Conservation (phyloP, 2,329 filamentous ascomycete genomes). For the Fonsecaea monophora region DNA sequence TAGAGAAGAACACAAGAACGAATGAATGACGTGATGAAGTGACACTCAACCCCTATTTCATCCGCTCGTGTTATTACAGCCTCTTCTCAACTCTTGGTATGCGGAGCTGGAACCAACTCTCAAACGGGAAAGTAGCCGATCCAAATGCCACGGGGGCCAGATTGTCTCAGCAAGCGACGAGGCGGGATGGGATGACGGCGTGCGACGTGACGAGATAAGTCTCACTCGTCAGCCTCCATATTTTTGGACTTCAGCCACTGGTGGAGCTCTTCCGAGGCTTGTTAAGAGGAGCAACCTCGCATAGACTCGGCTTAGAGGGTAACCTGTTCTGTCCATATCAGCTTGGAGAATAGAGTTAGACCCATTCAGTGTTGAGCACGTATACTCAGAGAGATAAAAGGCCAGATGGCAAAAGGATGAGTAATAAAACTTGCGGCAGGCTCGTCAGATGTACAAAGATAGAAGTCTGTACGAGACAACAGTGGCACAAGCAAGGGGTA, state of each 20-base stretch:
- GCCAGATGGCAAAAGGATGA: background rate
- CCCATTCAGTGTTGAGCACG: background rate
- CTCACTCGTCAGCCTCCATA: slow-evolving; percentile 18
- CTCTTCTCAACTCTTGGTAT: background rate
- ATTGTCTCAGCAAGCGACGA: slow-evolving; percentile 12
- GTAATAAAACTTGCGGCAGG: background rate
- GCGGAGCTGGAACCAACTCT: slow-evolving; percentile 11
- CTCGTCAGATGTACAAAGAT: background rate
- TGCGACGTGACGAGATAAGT: slow-evolving; percentile 1
- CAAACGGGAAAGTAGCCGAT: slow-evolving; percentile 11
- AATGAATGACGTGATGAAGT: background rate
- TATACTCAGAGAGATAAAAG: background rate
- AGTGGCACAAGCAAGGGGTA: background rate
- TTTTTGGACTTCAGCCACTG: slow-evolving; percentile 24
- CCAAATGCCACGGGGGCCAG: slow-evolving; percentile 12
- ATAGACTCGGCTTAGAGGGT: background rate
- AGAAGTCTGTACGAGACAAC: background rate
- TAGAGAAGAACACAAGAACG: background rate
- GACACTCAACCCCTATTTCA: slow-evolving; percentile 11
- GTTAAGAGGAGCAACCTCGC: slow-evolving; percentile 10
- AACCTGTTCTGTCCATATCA: slow-evolving; percentile 6
- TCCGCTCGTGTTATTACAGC: background rate
- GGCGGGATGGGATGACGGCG: slow-evolving; percentile 14
- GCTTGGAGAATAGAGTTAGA: background rate
- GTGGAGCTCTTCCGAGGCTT: slow-evolving; percentile 10